Base-by-base conservation (phyloP, 2,329 filamentous ascomycete genomes). In the Zasmidium angulare region DNA sequence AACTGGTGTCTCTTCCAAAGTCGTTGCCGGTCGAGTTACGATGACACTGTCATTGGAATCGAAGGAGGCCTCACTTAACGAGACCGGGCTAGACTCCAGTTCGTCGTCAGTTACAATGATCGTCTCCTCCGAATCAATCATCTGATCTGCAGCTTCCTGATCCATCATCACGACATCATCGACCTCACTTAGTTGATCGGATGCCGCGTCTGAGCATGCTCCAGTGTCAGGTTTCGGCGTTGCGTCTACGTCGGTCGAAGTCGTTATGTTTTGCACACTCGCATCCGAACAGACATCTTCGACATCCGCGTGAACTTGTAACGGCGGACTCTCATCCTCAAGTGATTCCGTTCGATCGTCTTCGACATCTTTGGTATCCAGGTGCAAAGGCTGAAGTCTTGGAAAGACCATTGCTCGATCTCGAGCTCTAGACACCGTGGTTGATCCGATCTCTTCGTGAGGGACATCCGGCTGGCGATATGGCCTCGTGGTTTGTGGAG, bases 401-500 rank as follows among this genome's bases (percentile, higher is more conserved):
- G 61, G 59, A 49, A 70, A 70, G 1, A 68, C 68, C 52, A 69
- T 66, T 9, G 65, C 59, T 57, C 62, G 58, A 46, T 63, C 61
- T 4, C 52, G 50, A 20, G 59, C 66, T 56, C 68, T 56, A 11
- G 64, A 63, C 10, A 69, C 66, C 3, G 68, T 72, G 64, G 66
- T 68, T 3, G 67, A 57, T 23, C 62, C 55, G 3, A 53, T 43
- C 19, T 58, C 62, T 31, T 65, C 68, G 14, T 62, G 53, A 20
- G 62, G 63, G 2, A 64, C 50, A 14, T 54, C 55, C 9, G 59
- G 62, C 47, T 64, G 65, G 55, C 54, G 58, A 53, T 63, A 63
- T 43, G 67, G 65, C 57, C 60, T 64, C 40, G 66, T 61, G 10
- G 69, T 72, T 36, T 68, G 64, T 23, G 69, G 69, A 12, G 69